These are phyloP conservation scores for Pseudocercospora macadamiae DNA, from an alignment of 2,329 filamentous ascomycete genomes.

Conservation along the genomic window DNA sequence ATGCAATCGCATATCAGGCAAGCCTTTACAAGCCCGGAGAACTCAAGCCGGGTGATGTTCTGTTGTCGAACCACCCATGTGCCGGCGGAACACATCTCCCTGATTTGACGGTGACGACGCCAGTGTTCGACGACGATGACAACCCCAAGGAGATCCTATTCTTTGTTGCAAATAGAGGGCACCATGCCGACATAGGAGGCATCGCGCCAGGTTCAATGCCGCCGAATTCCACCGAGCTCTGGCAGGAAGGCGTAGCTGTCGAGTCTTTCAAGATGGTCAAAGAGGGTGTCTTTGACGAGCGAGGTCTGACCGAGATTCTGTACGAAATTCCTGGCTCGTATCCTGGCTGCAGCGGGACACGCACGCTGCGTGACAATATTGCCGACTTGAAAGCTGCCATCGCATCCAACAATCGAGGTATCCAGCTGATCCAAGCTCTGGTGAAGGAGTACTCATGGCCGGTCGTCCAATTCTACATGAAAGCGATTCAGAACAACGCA, in stretches of 20 bases:
- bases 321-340: constrained; percentile 68
- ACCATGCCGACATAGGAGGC: constrained; percentile 47
- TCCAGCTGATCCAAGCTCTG: constrained; percentile 40
- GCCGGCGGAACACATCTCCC: constrained; percentile 48
- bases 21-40: constrained; percentile 53
- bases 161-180: constrained; percentile 46
- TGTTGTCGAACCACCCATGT: constrained; percentile 46
- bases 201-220: constrained; percentile 48
- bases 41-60: constrained; percentile 45
- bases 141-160: constrained; percentile 39
- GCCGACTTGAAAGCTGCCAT: constrained; percentile 42
- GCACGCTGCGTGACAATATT: constrained; percentile 40
- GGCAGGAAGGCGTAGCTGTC: constrained; percentile 50
- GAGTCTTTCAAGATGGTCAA: constrained; percentile 28
- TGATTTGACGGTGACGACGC: constrained; percentile 48
- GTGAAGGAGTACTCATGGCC: constrained; percentile 41
- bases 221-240: constrained; percentile 46
- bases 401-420: constrained; percentile 41
- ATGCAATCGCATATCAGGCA: constrained; percentile 46
- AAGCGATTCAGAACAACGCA: constrained; percentile 42
- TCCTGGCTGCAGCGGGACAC: constrained; percentile 38
- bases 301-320: constrained; percentile 46
- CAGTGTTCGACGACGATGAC: constrained; percentile 39
- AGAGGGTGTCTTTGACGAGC: constrained; percentile 42
- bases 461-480: constrained; percentile 47